Evolutionary conservation across 345 rosid genomes (phyloP).

Genomic region (Sonneratia alba): DNA sequence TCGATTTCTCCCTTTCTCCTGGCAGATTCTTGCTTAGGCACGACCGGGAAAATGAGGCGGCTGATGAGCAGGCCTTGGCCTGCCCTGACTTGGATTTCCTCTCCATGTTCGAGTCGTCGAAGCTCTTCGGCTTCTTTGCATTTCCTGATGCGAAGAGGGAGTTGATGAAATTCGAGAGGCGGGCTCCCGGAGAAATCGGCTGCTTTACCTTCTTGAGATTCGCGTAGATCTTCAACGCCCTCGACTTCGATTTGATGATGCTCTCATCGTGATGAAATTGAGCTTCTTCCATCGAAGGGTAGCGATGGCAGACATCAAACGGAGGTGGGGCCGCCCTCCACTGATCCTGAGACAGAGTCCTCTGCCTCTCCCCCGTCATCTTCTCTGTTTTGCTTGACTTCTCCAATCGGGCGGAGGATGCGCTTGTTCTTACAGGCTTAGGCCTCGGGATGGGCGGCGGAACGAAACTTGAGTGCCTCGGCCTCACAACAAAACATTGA

Average conservation of each 20-base stretch:
- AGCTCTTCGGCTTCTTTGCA: slow-evolving; percentile 39
- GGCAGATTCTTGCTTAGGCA: slow-evolving; percentile 64
- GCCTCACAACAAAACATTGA: slow-evolving; percentile 26
- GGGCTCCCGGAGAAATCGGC: slow-evolving; percentile 75
- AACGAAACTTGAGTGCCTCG: slow-evolving; percentile 25
- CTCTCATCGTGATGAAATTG: slow-evolving; percentile 25
- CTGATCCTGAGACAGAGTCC: neutral
- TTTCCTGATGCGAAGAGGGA: slow-evolving; percentile 46
- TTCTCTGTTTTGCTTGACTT: slow-evolving; percentile 12
- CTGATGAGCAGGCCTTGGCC: slow-evolving; percentile 42
- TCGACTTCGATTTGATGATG: slow-evolving; percentile 37
- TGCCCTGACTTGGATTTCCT: slow-evolving; percentile 34
- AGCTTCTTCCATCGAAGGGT: slow-evolving; percentile 19
- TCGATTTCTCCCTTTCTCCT: slow-evolving; percentile 36
- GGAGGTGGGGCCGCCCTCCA: neutral
- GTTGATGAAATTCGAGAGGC: slow-evolving; percentile 61
- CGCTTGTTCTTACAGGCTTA: slow-evolving; percentile 33
- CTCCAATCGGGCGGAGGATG: slow-evolving; percentile 15
- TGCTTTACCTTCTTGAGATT: slow-evolving; percentile 61
- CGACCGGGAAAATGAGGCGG: slow-evolving; percentile 68
- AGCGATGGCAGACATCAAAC: slow-evolving; percentile 17
- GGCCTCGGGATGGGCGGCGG: slow-evolving; percentile 19
- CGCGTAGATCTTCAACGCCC: slow-evolving; percentile 49
- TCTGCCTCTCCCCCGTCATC: slow-evolving; percentile 18
- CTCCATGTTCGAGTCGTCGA: slow-evolving; percentile 12